Base-by-base conservation (phyloP, 2,329 filamentous ascomycete species). In the Xenoacremonium recifei region DNA sequence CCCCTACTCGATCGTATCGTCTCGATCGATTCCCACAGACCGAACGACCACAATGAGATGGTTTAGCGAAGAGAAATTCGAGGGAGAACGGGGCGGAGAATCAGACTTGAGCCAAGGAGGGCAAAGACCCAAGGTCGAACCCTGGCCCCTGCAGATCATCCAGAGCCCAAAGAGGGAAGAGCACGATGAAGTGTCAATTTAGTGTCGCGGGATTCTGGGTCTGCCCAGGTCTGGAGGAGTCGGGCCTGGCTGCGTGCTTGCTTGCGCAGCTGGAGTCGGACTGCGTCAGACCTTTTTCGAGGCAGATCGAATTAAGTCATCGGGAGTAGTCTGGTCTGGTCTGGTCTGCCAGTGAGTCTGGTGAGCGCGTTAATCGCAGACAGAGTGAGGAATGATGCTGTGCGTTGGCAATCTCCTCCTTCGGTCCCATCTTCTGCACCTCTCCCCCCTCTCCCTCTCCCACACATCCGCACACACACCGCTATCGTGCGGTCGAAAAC, bases 401-500 rank as follows among this genome's bases (percentile, higher is more conserved):
- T 32, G 30, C 30, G 30, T 16, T 10, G 9, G 30, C 9, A 10
- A 15, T 32, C 6, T 10, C 9, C 9, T 11, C 15, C 16, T 18
- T 9, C 16, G 9, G 7, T 37, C 32, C 30, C 18, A 27, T 34
- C 30, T 21, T 38, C 15, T 30, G 15, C 11, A 7, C 25, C 35
- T 42, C 25, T 39, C 29, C 25, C 37, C 39, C 37, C 29, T 19
- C 17, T 35, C 19, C 16, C 30, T 25, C 40, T 42, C 39, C 12
- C 21, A 29, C 23, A 35, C 35, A 29, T 32, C 25, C 31, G 38
- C 32, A 19, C 27, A n/a, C 30, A 18, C 21, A 40, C 37, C 17
- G 18, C 36, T 44, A 34, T 31, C 34, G 18, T 23, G 36, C 38
- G 31, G 42, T 29, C 27, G 23, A 29, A 51, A n/a, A n/a, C n/a